Evolutionary conservation across 768 basidiomycete genomes (phyloP).

Genomic region (Amanita brunnescens): DNA sequence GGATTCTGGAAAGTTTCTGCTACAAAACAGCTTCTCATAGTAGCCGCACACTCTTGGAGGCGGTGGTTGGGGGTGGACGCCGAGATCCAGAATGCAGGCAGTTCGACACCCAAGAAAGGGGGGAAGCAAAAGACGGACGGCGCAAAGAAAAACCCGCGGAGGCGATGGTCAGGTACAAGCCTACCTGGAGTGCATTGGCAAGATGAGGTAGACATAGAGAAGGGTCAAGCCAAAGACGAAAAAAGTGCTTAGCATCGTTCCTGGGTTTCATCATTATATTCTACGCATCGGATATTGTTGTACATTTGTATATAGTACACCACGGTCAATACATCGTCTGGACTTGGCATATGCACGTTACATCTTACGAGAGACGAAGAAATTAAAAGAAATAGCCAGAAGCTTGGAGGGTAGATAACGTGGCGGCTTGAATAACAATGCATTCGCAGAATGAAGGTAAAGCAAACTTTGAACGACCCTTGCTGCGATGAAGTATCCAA

Average conservation of each 20-base stretch:
- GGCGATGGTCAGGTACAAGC: neutral
- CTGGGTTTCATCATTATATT: neutral
- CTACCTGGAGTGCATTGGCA: neutral
- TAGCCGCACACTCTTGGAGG: neutral
- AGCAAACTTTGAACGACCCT: too few species aligned
- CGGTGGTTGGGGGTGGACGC: neutral
- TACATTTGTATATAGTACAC: too few species aligned
- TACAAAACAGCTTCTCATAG: neutral
- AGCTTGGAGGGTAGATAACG: too few species aligned
- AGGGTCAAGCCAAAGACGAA: neutral
- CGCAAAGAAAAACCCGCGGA: neutral
- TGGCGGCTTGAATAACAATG: too few species aligned
- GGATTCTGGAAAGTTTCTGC: conserved; percentile 1
- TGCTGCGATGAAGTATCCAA: too few species aligned
- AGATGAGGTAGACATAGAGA: neutral
- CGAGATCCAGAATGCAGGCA: neutral
- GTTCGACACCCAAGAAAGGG: neutral
- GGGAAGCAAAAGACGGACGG: neutral
- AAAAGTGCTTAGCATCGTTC: neutral
- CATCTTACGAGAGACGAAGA: too few species aligned
- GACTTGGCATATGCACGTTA: neutral
- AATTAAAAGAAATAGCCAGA: too few species aligned
- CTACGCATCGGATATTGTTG: neutral
- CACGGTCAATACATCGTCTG: neutral
- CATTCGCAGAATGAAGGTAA: too few species aligned